phyloP scores from a whole-genome alignment of 345 rosid genomes.

The Eucalyptus marginata region DNA sequence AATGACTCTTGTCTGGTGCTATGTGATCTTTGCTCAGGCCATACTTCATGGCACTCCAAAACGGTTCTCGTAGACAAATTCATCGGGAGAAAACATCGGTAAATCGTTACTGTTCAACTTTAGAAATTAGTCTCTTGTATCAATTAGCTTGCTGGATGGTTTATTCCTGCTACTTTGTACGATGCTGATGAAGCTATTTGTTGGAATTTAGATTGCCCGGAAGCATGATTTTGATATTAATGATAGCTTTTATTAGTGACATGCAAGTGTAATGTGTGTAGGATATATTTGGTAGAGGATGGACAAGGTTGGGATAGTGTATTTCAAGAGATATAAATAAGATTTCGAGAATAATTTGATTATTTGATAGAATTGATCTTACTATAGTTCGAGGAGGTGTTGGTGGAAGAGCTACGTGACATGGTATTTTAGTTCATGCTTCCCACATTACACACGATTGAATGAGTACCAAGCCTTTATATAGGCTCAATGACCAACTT shows the following conservation, averaged over 20 bases:
- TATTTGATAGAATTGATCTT: too few relatives aligned
- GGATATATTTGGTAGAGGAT: too few relatives aligned
- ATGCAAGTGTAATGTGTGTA: too few relatives aligned
- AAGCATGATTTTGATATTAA: too few relatives aligned
- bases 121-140: neutral
- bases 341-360: too few relatives aligned
- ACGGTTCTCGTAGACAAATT: neutral
- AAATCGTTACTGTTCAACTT: neutral
- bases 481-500: neutral
- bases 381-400: too few relatives aligned
- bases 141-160: neutral
- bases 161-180: neutral
- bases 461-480: neutral
- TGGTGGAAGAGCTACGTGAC: too few relatives aligned
- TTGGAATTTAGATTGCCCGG: rapidly evolving
- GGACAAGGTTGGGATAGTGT: too few relatives aligned
- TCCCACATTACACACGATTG: neutral
- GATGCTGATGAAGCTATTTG: neutral
- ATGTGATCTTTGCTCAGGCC: too few relatives aligned
- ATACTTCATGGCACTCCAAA: neutral
- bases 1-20: neutral
- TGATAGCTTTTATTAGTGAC: too few relatives aligned
- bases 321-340: too few relatives aligned
- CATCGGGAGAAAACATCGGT: neutral
- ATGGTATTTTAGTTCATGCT: too few relatives aligned